Percentiles rank a stretch among this genome's conserved stretches.
Conservation (phyloP, 192 early-diverging fungal genomes). For the Rhizophagus sp. region DNA sequence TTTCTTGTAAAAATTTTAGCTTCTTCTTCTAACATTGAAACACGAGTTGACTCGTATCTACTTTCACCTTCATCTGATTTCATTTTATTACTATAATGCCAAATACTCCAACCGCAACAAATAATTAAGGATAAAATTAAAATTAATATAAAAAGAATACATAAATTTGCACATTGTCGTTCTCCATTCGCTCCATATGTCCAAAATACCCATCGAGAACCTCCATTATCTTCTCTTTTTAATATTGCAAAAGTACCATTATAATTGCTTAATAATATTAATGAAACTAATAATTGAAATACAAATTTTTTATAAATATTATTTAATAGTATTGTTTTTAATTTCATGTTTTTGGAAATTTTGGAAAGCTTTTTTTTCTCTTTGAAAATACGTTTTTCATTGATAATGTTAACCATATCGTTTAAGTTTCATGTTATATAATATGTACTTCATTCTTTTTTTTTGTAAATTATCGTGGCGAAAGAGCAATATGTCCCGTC, state of each 20-base stretch:
- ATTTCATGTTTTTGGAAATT: background rate
- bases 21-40: background rate
- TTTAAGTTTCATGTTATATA: too few relatives aligned
- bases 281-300: background rate
- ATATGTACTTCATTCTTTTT: too few relatives aligned
- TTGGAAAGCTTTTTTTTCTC: too few relatives aligned
- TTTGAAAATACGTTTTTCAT: too few relatives aligned
- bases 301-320: background rate
- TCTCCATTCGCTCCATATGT: background rate
- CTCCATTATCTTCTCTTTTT: background rate
- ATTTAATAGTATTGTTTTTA: background rate
- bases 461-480: too few relatives aligned
- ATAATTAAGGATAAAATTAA: background rate
- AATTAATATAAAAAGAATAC: background rate
- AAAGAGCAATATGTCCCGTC: too few relatives aligned
- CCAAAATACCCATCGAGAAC: background rate
- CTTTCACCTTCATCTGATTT: background rate
- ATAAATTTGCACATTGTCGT: background rate
- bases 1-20: background rate
- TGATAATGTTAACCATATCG: too few relatives aligned
- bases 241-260: background rate
- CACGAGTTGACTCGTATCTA: background rate
- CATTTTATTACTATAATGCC: background rate
- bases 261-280: background rate
- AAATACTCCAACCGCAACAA: background rate